Conservation (phyloP, 2,329 filamentous ascomycete genomes). For the Fusarium decemcellulare region DNA sequence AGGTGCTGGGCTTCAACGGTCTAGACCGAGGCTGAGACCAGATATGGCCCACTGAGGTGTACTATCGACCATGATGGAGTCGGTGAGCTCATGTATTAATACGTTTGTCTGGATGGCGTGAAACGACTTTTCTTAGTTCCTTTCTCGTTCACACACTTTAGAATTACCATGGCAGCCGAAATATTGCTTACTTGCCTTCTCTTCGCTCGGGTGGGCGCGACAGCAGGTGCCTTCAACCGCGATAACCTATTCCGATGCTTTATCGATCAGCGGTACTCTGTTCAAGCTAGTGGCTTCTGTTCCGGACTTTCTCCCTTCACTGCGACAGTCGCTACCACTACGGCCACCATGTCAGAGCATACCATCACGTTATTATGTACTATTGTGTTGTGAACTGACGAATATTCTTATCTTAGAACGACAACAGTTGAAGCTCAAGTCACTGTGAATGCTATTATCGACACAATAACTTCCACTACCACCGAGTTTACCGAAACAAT, state of each 20-base stretch:
- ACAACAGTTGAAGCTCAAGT: constrained; percentile 23
- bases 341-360: constrained; percentile 28
- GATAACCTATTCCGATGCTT: constrained; percentile 44
- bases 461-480: constrained; percentile 26
- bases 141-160: neutral
- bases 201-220: constrained; percentile 7
- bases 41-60: neutral
- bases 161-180: constrained; percentile 10
- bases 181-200: constrained; percentile 17
- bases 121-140: too few species aligned
- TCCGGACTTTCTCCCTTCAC: constrained; percentile 34
- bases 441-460: constrained; percentile 18
- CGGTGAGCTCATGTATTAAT: neutral
- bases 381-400: neutral
- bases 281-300: constrained; percentile 39
- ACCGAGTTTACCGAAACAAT: constrained; percentile 41
- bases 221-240: constrained; percentile 33
- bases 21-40: neutral
- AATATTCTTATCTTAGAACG: constrained; percentile 18
- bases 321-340: constrained; percentile 26
- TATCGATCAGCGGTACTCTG: constrained; percentile 35
- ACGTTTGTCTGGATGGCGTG: too few species aligned
- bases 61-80: neutral
- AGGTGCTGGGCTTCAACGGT: neutral
- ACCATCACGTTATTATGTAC: neutral